Evolutionary conservation across 768 basidiomycete species (phyloP), one percentile per base, ranked within the genome.

Genomic region (Boletus sensibilis): DNA sequence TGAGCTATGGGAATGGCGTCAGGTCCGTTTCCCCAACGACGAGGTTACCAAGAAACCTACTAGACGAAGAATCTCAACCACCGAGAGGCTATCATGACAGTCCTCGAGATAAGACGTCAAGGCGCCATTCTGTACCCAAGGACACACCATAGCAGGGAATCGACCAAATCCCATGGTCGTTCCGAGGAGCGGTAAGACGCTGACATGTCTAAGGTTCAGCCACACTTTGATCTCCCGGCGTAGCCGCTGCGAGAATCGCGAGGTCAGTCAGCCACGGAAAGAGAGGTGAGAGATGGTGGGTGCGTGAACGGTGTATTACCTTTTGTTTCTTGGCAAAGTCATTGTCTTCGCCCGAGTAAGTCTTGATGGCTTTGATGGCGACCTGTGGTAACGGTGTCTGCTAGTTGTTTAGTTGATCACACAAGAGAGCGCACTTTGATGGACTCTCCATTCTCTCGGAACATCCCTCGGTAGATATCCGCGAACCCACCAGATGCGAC

Each of bases 81-180:
- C 21, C 1, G 49, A 9, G n/a, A 70, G 61, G 4, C 52, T 50
- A 14, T 55, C 55, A 33, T 47, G n/a, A 20, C 20, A 35, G 14
- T 40, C 34, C 33, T 62, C 59, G 23, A 71, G 52, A 44, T 69
- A 68, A 20, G 57, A 23, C 14, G 56, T 59, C 46, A 71, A 53
- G 33, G 58, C 55, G 13, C 65, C 68, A 12, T 67, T 64, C 2
- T 64, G 62, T 27, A 46, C 52, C 66, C 67, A 68, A 2, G 70
- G 70, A 45, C 56, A 72, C 23, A 72, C 63, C 63, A 69, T 58
- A 8, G 68, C 64, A n/a, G 61, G 37, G 23, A 64, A 67, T 12
- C 60, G 65, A 20, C 71, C 67, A 49, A 65, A 70, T 39, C 64
- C 68, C 20, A 47, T 55, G 5, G 55, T 54, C 4, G 61, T 55